Evolutionary conservation across 495 filamentous ascomycete genomes (phyloP), one percentile per base, ranked within the genome.

Genomic region (Penicillium pulvis): DNA sequence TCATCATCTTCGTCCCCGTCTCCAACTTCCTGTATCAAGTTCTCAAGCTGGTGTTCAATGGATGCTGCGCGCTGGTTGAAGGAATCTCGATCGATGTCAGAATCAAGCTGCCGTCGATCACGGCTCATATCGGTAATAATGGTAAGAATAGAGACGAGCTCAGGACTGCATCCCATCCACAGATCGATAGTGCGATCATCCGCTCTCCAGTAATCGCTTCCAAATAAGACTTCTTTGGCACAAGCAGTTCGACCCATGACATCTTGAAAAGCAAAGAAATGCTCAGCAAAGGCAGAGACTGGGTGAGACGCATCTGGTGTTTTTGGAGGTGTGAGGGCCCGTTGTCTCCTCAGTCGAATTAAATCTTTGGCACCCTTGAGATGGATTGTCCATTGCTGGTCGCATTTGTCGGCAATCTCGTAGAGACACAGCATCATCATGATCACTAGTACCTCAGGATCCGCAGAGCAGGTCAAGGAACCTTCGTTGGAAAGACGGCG

Each of bases 391-490:
- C 76, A 79, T 47, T 72, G 71, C 39, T 72, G 67, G 48, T 78
- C 75, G 31, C 76, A 79, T 41, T 76, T 72, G 45, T 79, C 75
- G 23, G 78, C 69, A 50, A 79, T 78, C 55, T 79, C 76, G 56
- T 74, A 79, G 1, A 77, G 68, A 56, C 75, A 79, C 19, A 79
- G 61, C 69, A 79, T 72, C 65, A 79, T 76, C 75, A 79, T 78
- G 31, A 76, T 69, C 3, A 73, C 69, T 28, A 79, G 53, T 1
- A 77, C 59, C 57, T 79, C 75, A 0, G 76, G 73, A 39, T 78
- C 71, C 16, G 56, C 58, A 6, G 63, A 66, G 44, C 63, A 71
- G 5, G 41, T 64, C 10, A 61, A 31, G 3, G 61, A 53, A 0
- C 66, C 74, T 31, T 71, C 65, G 3, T 39, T 56, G 8, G 70